Conservation (phyloP, 192 early-diverging fungal genomes). For the Podila clonocystis region DNA sequence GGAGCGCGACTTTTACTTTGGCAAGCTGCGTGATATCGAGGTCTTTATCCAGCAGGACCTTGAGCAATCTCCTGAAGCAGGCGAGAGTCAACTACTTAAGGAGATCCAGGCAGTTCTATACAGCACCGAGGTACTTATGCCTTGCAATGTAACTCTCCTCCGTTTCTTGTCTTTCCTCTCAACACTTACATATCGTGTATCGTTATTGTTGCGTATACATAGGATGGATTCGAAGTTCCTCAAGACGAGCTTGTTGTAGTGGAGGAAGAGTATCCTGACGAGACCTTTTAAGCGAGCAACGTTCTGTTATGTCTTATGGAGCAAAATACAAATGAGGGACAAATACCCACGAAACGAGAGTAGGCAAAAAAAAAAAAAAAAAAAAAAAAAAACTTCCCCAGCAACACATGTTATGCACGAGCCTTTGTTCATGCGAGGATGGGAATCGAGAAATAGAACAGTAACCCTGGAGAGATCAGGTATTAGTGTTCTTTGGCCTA, state of each 20-base stretch:
- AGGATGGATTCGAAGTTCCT: conserved; percentile 85
- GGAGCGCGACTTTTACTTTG: conserved; percentile 98
- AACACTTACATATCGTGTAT: background rate
- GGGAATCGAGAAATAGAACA: too few species aligned
- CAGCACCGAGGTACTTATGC: conserved; percentile 70
- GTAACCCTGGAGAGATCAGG: too few species aligned
- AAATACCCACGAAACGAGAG: background rate
- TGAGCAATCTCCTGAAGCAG: conserved; percentile 62
- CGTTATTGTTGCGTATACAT: background rate
- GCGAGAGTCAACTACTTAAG: conserved; percentile 62
- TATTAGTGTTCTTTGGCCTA: too few species aligned
- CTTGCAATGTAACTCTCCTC: background rate
- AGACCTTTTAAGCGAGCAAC: conserved; percentile 62
- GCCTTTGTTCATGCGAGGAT: too few species aligned
- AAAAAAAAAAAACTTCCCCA: too few species aligned
- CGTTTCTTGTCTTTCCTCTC: conserved; percentile 2
- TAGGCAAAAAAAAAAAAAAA: background rate
- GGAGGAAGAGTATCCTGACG: conserved; percentile 61
- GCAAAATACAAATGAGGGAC: background rate
- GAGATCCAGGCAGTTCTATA: conserved; percentile 92
- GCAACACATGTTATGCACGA: too few species aligned
- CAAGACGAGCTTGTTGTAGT: conserved; percentile 56
- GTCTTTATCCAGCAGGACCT: conserved; percentile 85
- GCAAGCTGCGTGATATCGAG: conserved; percentile 95
- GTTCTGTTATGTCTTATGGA: background rate